A percentile compares a stretch with the other conserved stretches of the same genome.
Conservation (phyloP, 495 filamentous ascomycete species). For the Aspergillus panamensis region DNA sequence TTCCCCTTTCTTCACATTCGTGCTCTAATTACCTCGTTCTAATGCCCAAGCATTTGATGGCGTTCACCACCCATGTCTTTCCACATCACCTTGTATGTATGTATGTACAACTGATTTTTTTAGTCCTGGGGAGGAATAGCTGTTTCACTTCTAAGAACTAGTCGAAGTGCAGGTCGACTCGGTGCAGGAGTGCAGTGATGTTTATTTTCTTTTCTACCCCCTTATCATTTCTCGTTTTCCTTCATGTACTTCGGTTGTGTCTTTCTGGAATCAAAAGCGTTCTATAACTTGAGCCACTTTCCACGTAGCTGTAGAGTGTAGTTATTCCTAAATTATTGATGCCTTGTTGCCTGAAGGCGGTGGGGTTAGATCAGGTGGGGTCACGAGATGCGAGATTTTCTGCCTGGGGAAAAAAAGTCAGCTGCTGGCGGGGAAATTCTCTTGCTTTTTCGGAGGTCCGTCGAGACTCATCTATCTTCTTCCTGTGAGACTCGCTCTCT, state of each 20-base stretch:
- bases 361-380: conserved; percentile 21
- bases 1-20: background rate
- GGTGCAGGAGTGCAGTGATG: conserved; percentile 1
- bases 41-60: conserved; percentile 46
- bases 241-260: conserved; percentile 17
- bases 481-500: conserved; percentile 7
- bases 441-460: conserved; percentile 14
- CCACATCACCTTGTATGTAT: conserved; percentile 19
- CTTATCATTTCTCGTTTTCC: conserved; percentile 11
- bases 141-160: conserved; percentile 14
- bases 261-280: conserved; percentile 9
- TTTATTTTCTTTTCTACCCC: conserved; percentile 7
- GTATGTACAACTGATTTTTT: conserved; percentile 21
- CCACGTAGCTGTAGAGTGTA: background rate
- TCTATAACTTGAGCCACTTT: background rate
- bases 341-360: conserved; percentile 21
- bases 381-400: conserved; percentile 36
- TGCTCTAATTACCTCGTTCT: conserved; percentile 17
- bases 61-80: conserved; percentile 31
- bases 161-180: conserved; percentile 49
- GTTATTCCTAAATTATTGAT: background rate
- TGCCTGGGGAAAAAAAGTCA: conserved; percentile 30
- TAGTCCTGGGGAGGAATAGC: conserved; percentile 10
- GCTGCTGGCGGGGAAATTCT: conserved; percentile 24
- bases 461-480: conserved; percentile 10